Conservation (phyloP, 345 rosid genomes). For the Eucalyptus cladocalyx region DNA sequence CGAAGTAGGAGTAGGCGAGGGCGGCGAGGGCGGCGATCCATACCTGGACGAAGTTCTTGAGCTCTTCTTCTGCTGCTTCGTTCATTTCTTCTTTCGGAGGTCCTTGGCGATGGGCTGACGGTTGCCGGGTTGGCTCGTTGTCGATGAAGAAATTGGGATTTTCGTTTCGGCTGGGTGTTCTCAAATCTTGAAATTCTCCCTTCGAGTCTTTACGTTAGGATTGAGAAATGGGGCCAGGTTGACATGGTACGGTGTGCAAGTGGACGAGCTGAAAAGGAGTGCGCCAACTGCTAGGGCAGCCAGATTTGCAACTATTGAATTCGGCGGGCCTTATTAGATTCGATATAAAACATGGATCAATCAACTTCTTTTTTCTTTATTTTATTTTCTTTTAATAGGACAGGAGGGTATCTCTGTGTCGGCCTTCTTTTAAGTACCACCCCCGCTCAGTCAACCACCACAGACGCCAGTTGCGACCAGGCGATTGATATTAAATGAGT, state of each 20-base stretch:
- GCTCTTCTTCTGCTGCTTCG: slow-evolving; percentile 10
- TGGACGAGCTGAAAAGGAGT: neutral
- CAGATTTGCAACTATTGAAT: neutral
- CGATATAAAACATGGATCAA: neutral
- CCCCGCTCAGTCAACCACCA: neutral
- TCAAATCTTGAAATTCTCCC: neutral
- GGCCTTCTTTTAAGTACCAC: neutral
- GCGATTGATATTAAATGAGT: neutral
- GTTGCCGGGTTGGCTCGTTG: neutral
- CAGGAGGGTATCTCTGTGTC: neutral
- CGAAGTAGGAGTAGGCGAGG: slow-evolving; percentile 33
- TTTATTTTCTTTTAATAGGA: neutral
- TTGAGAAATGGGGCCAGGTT: neutral
- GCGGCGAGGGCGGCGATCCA: slow-evolving; percentile 27
- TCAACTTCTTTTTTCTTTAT: neutral
- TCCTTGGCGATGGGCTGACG: slow-evolving; percentile 33
- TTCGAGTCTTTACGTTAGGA: neutral
- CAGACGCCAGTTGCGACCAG: neutral
- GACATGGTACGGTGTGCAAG: neutral
- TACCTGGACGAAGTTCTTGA: slow-evolving; percentile 25
- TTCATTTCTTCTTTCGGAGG: neutral
- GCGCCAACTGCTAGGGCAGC: neutral
- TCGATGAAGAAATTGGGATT: neutral
- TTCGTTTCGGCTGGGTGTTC: neutral
- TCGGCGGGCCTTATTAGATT: neutral